A percentile compares a stretch with the other conserved stretches of the same genome.
Conservation (phyloP, 2,329 filamentous ascomycete genomes). For the Aschersonia sp. region DNA sequence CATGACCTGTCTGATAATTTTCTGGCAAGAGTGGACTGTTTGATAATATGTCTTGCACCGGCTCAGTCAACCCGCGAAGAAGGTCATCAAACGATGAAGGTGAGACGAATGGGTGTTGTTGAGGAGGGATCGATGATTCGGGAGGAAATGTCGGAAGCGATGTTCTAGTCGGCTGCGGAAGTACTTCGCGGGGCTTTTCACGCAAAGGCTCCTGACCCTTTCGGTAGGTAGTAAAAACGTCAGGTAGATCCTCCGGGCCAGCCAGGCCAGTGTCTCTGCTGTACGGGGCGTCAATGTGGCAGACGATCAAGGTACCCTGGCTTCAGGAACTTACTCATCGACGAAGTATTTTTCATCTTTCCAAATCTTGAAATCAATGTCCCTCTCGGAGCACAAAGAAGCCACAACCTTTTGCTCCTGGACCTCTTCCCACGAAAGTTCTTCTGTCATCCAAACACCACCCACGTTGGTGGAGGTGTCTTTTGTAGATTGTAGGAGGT, state of each 20-base stretch:
- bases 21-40: constrained; percentile 38
- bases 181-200: constrained; percentile 41
- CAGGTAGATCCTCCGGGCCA: constrained; percentile 46
- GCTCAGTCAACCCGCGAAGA: constrained; percentile 38
- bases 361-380: constrained; percentile 50
- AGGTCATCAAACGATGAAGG: constrained; percentile 39
- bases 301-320: background rate
- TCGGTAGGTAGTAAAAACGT: constrained; percentile 62
- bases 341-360: constrained; percentile 66
- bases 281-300: background rate
- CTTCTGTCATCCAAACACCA: constrained; percentile 60
- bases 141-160: constrained; percentile 44
- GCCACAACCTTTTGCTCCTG: constrained; percentile 45
- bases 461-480: constrained; percentile 31
- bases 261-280: constrained; percentile 53
- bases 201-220: constrained; percentile 61
- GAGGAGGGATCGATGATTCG: constrained; percentile 33
- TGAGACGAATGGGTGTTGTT: constrained; percentile 48
- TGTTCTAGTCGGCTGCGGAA: constrained; percentile 35
- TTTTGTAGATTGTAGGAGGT: constrained; percentile 37
- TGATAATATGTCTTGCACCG: constrained; percentile 36
- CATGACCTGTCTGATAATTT: constrained; percentile 43
- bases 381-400: constrained; percentile 33
- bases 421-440: constrained; percentile 56
- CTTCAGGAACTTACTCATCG: constrained; percentile 49